Conservation (phyloP, 1,139 yeast species). For the Candida sanyaensis region DNA sequence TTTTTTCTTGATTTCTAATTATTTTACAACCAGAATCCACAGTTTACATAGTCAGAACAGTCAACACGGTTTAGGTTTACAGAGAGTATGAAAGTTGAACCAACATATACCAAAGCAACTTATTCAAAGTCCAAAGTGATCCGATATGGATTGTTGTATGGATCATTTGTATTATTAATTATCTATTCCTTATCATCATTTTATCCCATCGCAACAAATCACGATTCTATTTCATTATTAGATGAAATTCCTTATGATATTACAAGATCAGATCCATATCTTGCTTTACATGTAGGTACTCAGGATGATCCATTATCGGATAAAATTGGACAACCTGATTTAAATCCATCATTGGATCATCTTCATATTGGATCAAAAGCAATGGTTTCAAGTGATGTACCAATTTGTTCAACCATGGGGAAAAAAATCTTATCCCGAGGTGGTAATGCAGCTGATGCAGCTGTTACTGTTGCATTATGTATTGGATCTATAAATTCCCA, state of each 20-base stretch:
- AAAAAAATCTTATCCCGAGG: slow-evolving; percentile 60
- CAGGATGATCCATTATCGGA: slow-evolving; percentile 12
- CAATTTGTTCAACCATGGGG: slow-evolving; percentile 71
- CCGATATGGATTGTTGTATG: background rate
- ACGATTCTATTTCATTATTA: background rate
- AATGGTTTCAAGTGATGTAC: slow-evolving; percentile 79
- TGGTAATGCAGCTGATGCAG: slow-evolving; percentile 82
- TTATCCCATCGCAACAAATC: background rate
- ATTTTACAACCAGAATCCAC: too few species aligned
- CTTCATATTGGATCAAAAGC: slow-evolving; percentile 42
- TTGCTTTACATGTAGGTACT: slow-evolving; percentile 4
- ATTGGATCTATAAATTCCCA: slow-evolving; percentile 82
- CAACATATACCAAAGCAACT: background rate
- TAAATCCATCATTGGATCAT: slow-evolving; percentile 32
- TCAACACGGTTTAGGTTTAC: too few species aligned
- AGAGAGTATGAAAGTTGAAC: background rate
- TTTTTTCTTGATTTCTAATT: too few species aligned
- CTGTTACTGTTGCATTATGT: slow-evolving; percentile 85
- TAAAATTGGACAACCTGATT: slow-evolving; percentile 35
- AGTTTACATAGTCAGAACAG: too few species aligned
- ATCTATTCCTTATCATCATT: slow-evolving; percentile 2
- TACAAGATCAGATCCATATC: slow-evolving; percentile 12
- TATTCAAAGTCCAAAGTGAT: background rate
- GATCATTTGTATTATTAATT: background rate
- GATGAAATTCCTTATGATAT: slow-evolving; percentile 7